These are phyloP conservation scores for Podila verticillata DNA, from an alignment of 192 early-diverging fungal species.

Conservation along the genomic window DNA sequence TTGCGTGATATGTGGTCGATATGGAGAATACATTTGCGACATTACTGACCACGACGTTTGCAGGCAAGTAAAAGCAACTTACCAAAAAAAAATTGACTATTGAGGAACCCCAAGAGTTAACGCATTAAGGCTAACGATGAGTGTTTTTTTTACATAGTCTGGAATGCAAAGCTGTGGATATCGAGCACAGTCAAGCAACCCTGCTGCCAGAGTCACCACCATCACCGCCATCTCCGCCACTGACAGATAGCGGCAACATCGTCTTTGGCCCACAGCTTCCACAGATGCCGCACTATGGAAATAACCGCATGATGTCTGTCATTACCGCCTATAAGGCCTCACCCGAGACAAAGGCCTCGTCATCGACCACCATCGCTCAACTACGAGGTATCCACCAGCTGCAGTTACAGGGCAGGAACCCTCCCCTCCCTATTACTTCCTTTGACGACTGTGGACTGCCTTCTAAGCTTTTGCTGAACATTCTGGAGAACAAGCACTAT, in stretches of 20 bases:
- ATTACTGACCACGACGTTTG: conserved; percentile 54
- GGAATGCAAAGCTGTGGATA: neutral
- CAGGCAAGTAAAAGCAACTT: conserved; percentile 23
- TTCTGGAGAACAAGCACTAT: conserved; percentile 29
- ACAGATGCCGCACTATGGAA: conserved; percentile 14
- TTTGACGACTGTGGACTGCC: conserved; percentile 58
- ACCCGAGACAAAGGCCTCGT: conserved; percentile 6
- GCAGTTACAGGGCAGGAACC: conserved; percentile 44
- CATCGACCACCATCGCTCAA: neutral
- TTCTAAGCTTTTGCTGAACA: conserved; percentile 49
- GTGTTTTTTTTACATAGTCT: neutral
- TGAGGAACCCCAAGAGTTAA: conserved; percentile 19
- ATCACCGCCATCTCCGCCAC: neutral
- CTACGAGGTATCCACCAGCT: conserved; percentile 38
- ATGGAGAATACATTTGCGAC: conserved; percentile 57
- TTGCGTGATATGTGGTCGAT: conserved; percentile 56
- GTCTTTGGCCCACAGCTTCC: neutral
- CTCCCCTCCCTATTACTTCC: conserved; percentile 53
- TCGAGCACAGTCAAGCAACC: neutral
- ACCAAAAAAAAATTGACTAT: too few species aligned
- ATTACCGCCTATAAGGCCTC: conserved; percentile 54
- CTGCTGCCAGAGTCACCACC: neutral
- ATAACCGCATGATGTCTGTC: conserved; percentile 28
- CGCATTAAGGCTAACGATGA: neutral
- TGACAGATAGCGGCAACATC: neutral